Evolutionary conservation across 148 eudicot genomes (phyloP), one percentile per base, ranked within the genome.

Genomic region (Mesembryanthemum crystallinum): DNA sequence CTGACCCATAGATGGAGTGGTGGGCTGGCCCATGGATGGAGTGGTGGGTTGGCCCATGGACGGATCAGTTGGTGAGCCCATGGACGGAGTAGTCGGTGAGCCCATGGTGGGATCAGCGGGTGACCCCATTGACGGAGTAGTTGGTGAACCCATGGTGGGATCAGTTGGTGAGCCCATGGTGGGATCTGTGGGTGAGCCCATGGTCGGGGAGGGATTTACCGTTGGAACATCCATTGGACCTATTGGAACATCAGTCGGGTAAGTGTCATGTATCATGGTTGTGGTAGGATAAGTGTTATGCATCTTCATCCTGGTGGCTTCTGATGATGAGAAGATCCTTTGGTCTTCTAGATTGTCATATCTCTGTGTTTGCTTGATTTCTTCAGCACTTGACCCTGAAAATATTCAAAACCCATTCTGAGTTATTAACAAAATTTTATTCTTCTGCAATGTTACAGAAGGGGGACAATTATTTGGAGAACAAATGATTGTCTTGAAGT

Each of bases 361-460:
- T 60, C 71, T 84, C 68, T 67, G 69, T 66, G 70, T 76, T 73
- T 79, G 79, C 68, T 39, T 72, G 74, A 45, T 85, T 79, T 76
- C 79, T 83, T 83, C 89, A 62, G 82, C 77, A 73, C 85, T 77
- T 77, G 87, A 75, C 70, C 87, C 97, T 93, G 91, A 82, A 87
- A 71, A 72, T 67, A 67, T 33, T 57, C 30, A 71, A 63, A 58
- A 67, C 7, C 47, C 15, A 20, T 29, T 52, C 6, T 35, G n/a
- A n/a, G n/a, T n/a, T n/a, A n/a, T n/a, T n/a, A n/a, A n/a, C n/a
- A n/a, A n/a, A n/a, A n/a, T n/a, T n/a, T n/a, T n/a, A n/a, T n/a
- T n/a, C n/a, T 35, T 35, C 39, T 35, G 3, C 39, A 35, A 2
- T 35, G 39, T 45, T 45, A 45, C 51, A 45, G 15, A 45, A 9